Percentiles rank a stretch among this genome's conserved stretches.
Evolutionary conservation across 768 basidiomycete genomes (phyloP).

Genomic region (Boletus reticulatus): DNA sequence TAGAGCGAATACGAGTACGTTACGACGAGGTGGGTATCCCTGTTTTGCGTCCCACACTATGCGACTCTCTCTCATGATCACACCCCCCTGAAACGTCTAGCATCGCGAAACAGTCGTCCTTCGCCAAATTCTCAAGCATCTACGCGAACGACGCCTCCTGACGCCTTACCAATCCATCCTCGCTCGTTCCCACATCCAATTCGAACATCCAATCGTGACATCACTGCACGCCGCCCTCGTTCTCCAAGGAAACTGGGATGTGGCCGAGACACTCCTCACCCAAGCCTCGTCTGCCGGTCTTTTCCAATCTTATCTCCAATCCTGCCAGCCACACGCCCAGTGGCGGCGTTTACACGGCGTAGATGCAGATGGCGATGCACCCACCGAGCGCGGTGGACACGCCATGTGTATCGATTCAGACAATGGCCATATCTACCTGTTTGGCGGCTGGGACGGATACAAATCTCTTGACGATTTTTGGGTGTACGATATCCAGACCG

Average conservation of each 20-base stretch:
- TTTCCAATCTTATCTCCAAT: constrained; percentile 57
- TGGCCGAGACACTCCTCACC: constrained; percentile 52
- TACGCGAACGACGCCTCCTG: constrained; percentile 71
- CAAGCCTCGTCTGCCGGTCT: constrained; percentile 52
- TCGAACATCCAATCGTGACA: constrained; percentile 72
- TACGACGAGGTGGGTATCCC: constrained; percentile 60
- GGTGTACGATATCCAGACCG: constrained; percentile 59
- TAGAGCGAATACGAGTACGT: constrained; percentile 48
- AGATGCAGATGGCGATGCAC: constrained; percentile 62
- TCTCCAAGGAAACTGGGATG: constrained; percentile 60
- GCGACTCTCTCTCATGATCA: background rate
- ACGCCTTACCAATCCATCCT: constrained; percentile 47
- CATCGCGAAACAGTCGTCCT: constrained; percentile 64
- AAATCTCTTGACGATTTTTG: constrained; percentile 78
- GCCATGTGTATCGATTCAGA: constrained; percentile 76
- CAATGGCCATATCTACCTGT: constrained; percentile 64
- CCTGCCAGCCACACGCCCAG: constrained; percentile 52
- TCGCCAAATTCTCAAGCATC: constrained; percentile 52
- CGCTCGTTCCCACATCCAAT: constrained; percentile 19
- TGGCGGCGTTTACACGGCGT: constrained; percentile 62
- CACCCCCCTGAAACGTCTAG: constrained; percentile 33
- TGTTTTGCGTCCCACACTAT: background rate
- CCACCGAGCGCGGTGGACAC: constrained; percentile 71
- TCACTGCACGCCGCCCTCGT: constrained; percentile 63
- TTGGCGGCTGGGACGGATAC: constrained; percentile 78